These are phyloP conservation scores for Yarrowia bubula DNA, from an alignment of 805 yeast genomes.

Conservation along the genomic window DNA sequence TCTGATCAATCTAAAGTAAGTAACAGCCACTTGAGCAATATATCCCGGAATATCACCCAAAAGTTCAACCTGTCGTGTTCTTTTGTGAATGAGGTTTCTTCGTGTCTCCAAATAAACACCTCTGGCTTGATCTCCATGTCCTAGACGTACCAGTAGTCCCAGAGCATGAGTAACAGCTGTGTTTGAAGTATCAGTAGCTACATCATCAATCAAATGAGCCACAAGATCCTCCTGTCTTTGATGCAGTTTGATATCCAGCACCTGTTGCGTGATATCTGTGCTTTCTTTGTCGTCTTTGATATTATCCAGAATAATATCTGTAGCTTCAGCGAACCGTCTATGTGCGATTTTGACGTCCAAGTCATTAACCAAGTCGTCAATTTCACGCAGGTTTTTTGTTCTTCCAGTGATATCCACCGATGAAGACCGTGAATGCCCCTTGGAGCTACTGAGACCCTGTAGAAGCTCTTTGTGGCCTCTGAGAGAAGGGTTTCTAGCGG, in stretches of 20 bases:
- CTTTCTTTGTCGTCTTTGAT: slow-evolving; percentile 29
- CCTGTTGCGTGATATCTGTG: slow-evolving; percentile 30
- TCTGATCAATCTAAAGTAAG: slow-evolving; percentile 59
- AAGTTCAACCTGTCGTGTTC: slow-evolving; percentile 51
- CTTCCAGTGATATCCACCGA: slow-evolving; percentile 48
- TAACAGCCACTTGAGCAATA: slow-evolving; percentile 59
- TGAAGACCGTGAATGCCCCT: slow-evolving; percentile 53
- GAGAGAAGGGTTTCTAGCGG: slow-evolving; percentile 26
- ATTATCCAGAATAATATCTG: slow-evolving; percentile 35
- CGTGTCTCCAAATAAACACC: slow-evolving; percentile 50
- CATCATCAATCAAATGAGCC: slow-evolving; percentile 41
- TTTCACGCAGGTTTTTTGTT: slow-evolving; percentile 46
- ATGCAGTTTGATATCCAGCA: slow-evolving; percentile 33
- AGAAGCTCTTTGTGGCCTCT: slow-evolving; percentile 22
- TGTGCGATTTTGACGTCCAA: slow-evolving; percentile 67
- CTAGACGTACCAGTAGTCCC: slow-evolving; percentile 44
- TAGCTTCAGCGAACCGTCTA: slow-evolving; percentile 50
- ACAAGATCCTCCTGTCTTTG: slow-evolving; percentile 34
- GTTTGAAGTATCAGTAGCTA: slow-evolving; percentile 39
- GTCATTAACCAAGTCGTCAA: slow-evolving; percentile 66
- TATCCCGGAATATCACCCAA: slow-evolving; percentile 56
- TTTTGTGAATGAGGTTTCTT: slow-evolving; percentile 46
- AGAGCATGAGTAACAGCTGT: slow-evolving; percentile 34
- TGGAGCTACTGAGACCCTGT: slow-evolving; percentile 20
- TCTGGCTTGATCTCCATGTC: slow-evolving; percentile 50